Conservation (phyloP, 345 rosid genomes). For the Physaria fendleri region DNA sequence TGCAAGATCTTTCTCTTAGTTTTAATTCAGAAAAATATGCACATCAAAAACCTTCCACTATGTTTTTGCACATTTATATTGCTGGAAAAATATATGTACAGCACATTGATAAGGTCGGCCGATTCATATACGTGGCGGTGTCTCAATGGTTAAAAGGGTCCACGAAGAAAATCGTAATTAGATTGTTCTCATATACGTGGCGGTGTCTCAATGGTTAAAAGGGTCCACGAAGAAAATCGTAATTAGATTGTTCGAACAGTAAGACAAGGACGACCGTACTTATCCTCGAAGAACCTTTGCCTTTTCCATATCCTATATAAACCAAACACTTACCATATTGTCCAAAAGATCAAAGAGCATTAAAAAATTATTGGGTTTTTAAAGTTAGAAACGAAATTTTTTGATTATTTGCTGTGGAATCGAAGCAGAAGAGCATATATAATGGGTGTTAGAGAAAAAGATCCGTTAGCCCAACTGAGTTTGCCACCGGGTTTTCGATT, state of each 20-base stretch:
- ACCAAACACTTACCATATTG: background rate
- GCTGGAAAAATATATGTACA: slow-evolving; percentile 5
- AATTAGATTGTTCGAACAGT: slow-evolving; percentile 18
- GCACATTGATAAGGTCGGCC: slow-evolving; percentile 23
- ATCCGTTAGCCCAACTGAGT: slow-evolving; percentile 71
- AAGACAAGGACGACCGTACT: slow-evolving; percentile 73
- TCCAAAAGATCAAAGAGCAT: slow-evolving; percentile 9
- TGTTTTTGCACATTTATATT: slow-evolving; percentile 13
- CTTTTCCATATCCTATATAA: slow-evolving; percentile 28
- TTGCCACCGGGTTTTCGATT: slow-evolving; percentile 95
- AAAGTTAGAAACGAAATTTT: background rate
- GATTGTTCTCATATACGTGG: slow-evolving; percentile 24
- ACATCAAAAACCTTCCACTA: background rate
- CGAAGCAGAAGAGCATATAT: slow-evolving; percentile 14
- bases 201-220: slow-evolving; percentile 3
- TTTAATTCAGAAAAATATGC: background rate
- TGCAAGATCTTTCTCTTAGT: background rate
- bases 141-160: slow-evolving; percentile 7
- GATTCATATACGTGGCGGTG: slow-evolving; percentile 17
- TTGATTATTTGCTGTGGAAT: background rate
- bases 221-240: slow-evolving; percentile 24
- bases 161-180: slow-evolving; percentile 20
- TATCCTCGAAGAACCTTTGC: slow-evolving; percentile 28
- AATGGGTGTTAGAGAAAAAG: slow-evolving; percentile 65
- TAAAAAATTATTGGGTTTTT: background rate